Evolutionary conservation across 1,284 basidiomycete genomes (phyloP).

Genomic region (Cutaneotrichosporon cavernicola): DNA sequence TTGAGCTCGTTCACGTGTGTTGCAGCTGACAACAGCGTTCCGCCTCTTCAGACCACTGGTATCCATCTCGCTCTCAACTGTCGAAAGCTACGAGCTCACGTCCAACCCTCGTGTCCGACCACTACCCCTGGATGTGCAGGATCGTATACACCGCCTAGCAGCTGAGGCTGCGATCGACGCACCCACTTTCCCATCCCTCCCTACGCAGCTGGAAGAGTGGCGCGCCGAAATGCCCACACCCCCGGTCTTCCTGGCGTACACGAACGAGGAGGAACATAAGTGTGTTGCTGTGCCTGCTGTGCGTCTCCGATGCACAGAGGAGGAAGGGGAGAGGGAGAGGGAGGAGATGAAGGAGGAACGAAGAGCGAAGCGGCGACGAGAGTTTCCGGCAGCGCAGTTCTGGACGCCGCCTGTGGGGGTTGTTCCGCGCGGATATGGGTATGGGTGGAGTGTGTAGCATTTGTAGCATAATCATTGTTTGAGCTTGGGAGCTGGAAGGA

Average conservation of each 20-base stretch:
- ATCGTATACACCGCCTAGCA: slow-evolving; percentile 10
- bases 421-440: neutral
- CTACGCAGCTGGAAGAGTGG: neutral
- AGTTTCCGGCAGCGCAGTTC: slow-evolving; percentile 2
- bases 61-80: slow-evolving; percentile 23
- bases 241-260: slow-evolving; percentile 1
- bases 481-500: neutral
- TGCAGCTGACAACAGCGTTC: slow-evolving; percentile 27
- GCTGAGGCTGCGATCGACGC: slow-evolving; percentile 12
- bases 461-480: neutral
- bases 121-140: neutral
- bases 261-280: neutral
- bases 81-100: slow-evolving; percentile 29
- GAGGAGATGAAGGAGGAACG: slow-evolving; percentile 3
- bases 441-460: slow-evolving; percentile 1
- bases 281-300: slow-evolving; percentile 6
- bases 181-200: neutral
- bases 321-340: neutral
- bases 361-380: neutral
- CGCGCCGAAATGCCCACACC: neutral
- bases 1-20: neutral
- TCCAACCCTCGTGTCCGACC: slow-evolving; percentile 19
- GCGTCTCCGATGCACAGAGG: neutral
- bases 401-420: slow-evolving; percentile 6
- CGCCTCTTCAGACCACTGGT: slow-evolving; percentile 36